Evolutionary conservation across 352 stramenopile species (phyloP), one percentile per base, ranked within the genome.

Genomic region (Globisporangium barbulae): DNA sequence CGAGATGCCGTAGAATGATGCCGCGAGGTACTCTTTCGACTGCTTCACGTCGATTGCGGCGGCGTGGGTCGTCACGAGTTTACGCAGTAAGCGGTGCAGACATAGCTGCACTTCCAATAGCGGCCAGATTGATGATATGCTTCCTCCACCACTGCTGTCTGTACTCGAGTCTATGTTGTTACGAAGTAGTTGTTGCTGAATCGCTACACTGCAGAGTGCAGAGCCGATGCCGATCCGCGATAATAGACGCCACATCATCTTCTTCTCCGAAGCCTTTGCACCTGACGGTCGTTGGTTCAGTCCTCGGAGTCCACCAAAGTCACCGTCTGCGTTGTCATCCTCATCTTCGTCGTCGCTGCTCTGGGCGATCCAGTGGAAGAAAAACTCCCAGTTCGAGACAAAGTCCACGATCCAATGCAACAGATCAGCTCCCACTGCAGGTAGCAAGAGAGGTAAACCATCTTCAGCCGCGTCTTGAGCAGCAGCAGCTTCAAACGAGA

Each of bases 51-150:
- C 68, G 53, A 74, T 72, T 30, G 76, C 57, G 15, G 35, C 28
- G 8, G 68, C 68, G 15, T 65, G 59, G 5, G 35, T n/a, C 19
- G 49, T 52, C 42, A 66, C 31, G 47, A 81, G 25, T 52, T 79
- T 85, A 13, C 74, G 74, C 19, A 82, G 30, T 65, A 88, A 69
- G 12, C 78, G 75, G 45, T 85, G 67, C 28, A 88, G 64, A 47
- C 67, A 76, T n/a, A 88, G 82, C 53, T 83, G 74, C 33, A 83
- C 65, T 67, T 88, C 78, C 49, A 88, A 71, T 39, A 88, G 67
- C 21, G 67, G 72, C 78, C 78, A 88, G 35, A 85, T 37, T 0
- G 78, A 81, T 52, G 69, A 59, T 4, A 37, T 39, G 17, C n/a
- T 48, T 41, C 69, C 49, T 42, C 63, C 59, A 47, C 4, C 35